phyloP scores from a whole-genome alignment of 805 yeast genomes.

The Grigorovia humatica region DNA sequence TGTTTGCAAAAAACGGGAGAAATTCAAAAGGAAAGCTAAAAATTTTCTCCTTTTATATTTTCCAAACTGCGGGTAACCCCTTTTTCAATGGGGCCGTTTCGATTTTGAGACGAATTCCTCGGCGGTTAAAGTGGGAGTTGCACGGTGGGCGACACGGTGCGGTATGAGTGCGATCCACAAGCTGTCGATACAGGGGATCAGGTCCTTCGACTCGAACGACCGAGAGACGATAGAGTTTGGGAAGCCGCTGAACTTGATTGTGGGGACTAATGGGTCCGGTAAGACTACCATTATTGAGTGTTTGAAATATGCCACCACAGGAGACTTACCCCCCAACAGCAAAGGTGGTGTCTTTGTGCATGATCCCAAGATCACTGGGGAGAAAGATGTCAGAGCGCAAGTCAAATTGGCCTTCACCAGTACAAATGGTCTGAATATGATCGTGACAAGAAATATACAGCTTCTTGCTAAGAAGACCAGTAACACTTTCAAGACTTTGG shows the following conservation, averaged over 20 bases:
- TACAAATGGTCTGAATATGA: conserved; percentile 66
- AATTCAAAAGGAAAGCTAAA: neutral
- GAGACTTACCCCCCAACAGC: conserved; percentile 89
- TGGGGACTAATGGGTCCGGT: conserved; percentile 95
- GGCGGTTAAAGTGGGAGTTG: neutral
- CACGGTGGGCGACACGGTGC: too few relatives aligned
- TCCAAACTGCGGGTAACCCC: neutral
- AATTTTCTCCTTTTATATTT: neutral
- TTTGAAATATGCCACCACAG: conserved; percentile 86
- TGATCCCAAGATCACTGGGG: conserved; percentile 75
- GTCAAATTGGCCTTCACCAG: conserved; percentile 78
- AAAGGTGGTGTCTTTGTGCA: conserved; percentile 94
- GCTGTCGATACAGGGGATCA: conserved; percentile 73
- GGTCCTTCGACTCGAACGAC: conserved; percentile 82
- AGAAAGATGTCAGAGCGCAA: conserved; percentile 76
- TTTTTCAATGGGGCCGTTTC: too few relatives aligned
- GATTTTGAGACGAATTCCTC: neutral
- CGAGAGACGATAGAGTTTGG: conserved; percentile 84
- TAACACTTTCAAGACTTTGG: conserved; percentile 78
- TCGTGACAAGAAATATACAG: conserved; percentile 78
- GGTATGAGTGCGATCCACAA: conserved; percentile 38
- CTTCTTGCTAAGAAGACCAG: conserved; percentile 51
- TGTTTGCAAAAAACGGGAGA: neutral
- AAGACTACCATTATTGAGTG: conserved; percentile 95
- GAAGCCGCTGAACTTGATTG: conserved; percentile 81